These are phyloP conservation scores for Penicillium parvum DNA, from an alignment of 495 filamentous ascomycete species.

Conservation along the genomic window DNA sequence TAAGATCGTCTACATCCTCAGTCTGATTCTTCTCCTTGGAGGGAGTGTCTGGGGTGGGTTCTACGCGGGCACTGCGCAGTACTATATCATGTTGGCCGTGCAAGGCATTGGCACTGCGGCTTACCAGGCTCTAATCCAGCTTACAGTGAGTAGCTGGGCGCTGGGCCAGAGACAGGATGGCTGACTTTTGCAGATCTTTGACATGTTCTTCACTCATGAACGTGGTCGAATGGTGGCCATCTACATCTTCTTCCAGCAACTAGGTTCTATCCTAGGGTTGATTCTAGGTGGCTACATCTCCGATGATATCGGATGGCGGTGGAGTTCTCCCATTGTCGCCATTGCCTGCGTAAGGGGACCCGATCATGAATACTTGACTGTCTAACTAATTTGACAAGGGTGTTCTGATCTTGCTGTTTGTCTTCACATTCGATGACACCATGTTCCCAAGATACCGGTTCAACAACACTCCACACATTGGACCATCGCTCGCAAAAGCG, in stretches of 20 bases:
- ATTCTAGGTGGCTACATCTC: conserved; percentile 28
- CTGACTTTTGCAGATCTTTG: conserved; percentile 21
- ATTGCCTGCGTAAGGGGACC: conserved; percentile 22
- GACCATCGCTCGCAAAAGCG: neutral
- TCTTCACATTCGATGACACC: conserved; percentile 34
- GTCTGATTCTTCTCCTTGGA: conserved; percentile 18
- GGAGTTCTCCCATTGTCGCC: conserved; percentile 30
- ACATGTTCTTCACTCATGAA: conserved; percentile 28
- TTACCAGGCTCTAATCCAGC: conserved; percentile 30
- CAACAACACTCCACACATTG: neutral
- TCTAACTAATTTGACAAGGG: too few relatives aligned
- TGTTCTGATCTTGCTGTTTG: conserved; percentile 25
- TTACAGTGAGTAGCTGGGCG: conserved; percentile 18
- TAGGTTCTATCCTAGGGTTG: conserved; percentile 26
- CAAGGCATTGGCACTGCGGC: conserved; percentile 28
- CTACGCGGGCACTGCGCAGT: conserved; percentile 21
- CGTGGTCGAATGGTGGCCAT: conserved; percentile 25
- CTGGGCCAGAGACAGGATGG: too few relatives aligned
- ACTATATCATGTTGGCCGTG: conserved; percentile 21
- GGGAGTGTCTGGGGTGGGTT: conserved; percentile 25
- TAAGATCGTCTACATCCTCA: conserved; percentile 29
- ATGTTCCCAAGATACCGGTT: conserved; percentile 32
- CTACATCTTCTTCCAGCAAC: conserved; percentile 28
- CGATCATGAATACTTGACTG: neutral
- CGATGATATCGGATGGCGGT: conserved; percentile 31